These are phyloP conservation scores for Sugiyamaella castrensis DNA, from an alignment of 1,139 yeast genomes.

Conservation along the genomic window DNA sequence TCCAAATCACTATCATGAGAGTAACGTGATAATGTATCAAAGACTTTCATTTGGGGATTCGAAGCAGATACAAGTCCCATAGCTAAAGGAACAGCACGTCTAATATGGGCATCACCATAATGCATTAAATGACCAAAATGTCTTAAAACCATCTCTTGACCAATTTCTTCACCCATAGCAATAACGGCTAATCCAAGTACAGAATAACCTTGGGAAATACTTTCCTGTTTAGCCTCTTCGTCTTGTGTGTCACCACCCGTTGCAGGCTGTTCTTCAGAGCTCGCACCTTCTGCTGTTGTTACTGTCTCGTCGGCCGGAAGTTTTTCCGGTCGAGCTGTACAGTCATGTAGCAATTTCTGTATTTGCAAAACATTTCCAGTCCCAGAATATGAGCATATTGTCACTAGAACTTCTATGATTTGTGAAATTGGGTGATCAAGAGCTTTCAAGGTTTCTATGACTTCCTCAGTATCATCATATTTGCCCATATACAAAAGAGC, in stretches of 20 bases:
- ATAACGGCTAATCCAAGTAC: constrained; percentile 92
- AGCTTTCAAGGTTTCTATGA: constrained; percentile 89
- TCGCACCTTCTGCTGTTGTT: constrained; percentile 36
- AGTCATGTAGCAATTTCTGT: constrained; percentile 84
- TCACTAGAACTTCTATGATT: constrained; percentile 84
- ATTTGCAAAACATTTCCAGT: constrained; percentile 96
- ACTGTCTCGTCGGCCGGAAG: constrained; percentile 23
- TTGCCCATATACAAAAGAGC: constrained; percentile 93
- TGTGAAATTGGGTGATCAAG: constrained; percentile 93
- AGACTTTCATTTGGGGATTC: constrained; percentile 95
- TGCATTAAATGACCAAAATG: constrained; percentile 98
- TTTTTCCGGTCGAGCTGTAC: constrained; percentile 56
- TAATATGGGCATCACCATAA: constrained; percentile 88
- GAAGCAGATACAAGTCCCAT: constrained; percentile 94
- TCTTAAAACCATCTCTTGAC: constrained; percentile 95
- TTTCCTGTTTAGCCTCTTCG: constrained; percentile 49
- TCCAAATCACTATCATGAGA: constrained; percentile 95
- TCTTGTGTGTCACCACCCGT: constrained; percentile 27
- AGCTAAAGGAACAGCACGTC: constrained; percentile 95
- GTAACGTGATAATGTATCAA: constrained; percentile 91
- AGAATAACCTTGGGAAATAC: constrained; percentile 79
- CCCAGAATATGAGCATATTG: constrained; percentile 94
- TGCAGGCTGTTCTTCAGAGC: constrained; percentile 23
- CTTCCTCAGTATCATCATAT: constrained; percentile 93
- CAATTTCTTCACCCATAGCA: constrained; percentile 98